A percentile compares a stretch with the other conserved stretches of the same genome.
Evolutionary conservation across 2,329 filamentous ascomycete genomes (phyloP).

Genomic region (Alternaria brassicicola): DNA sequence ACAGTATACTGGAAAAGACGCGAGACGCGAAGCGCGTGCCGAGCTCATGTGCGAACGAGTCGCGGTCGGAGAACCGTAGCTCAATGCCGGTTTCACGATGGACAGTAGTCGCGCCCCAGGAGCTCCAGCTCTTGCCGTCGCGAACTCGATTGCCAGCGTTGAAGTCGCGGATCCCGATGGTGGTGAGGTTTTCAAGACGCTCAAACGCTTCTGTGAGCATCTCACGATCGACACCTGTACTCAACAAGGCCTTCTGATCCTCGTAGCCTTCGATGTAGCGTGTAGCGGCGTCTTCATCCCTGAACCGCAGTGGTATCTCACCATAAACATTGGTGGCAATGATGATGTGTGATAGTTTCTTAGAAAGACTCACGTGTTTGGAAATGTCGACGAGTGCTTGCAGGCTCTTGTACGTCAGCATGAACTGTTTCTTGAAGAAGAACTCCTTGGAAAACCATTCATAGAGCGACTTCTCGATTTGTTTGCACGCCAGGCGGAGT

Average conservation of each 20-base stretch:
- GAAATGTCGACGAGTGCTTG: conserved; percentile 56
- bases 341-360: conserved; percentile 57
- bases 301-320: conserved; percentile 20
- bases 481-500: conserved; percentile 62
- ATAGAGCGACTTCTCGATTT: conserved; percentile 61
- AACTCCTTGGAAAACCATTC: conserved; percentile 65
- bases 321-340: conserved; percentile 53
- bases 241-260: conserved; percentile 37
- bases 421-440: conserved; percentile 70
- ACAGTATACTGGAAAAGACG: conserved; percentile 27
- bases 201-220: conserved; percentile 64
- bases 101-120: conserved; percentile 59
- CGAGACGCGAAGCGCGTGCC: conserved; percentile 19
- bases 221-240: conserved; percentile 56
- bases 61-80: conserved; percentile 17
- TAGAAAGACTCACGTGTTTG: conserved; percentile 46
- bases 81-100: conserved; percentile 43
- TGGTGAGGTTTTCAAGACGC: conserved; percentile 61
- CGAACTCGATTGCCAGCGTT: conserved; percentile 57
- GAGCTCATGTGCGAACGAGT: conserved; percentile 6
- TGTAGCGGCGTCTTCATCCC: conserved; percentile 15
- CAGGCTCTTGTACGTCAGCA: conserved; percentile 64
- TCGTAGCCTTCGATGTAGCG: conserved; percentile 28
- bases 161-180: conserved; percentile 66
- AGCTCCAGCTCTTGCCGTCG: conserved; percentile 60